Evolutionary conservation across 352 stramenopile species (phyloP), one percentile per base, ranked within the genome.

Genomic region (Phytophthora pluvialis): DNA sequence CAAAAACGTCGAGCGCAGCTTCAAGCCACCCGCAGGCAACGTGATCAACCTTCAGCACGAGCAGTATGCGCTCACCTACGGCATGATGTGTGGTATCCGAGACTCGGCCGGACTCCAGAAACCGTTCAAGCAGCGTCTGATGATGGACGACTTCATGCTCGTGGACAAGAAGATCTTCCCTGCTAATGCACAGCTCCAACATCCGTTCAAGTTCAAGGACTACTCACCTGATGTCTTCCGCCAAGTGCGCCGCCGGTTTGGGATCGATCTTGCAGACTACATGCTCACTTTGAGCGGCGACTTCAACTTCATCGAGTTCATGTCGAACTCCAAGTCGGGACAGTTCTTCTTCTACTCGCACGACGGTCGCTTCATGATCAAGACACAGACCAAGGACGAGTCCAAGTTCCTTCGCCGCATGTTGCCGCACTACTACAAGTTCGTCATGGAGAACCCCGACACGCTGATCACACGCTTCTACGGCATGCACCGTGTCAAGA

Each of bases 261-360:
- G 75, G 47, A 90, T 94, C 39, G 86, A 94, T 50, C 71, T 81
- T 52, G 81, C 81, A 12, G 89, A 96, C 36, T 97, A 97, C 80
- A 96, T 97, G 85, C 80, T 97, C 21, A 96, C 85, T n/a, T 76
- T 97, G n/a, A 93, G 86, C 50, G 91, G 91, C 5, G 91, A 97
- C 58, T 97, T 98, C 45, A 98, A 98, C 75, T 99, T 98, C 74
- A 97, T 99, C 64, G 95, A 99, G 83, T 99, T 99, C 78, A 97
- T 99, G 77, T 98, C 92, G 4, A 99, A 99, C 77, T 98, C 95
- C 49, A 99, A 99, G 79, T 98, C 90, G 72, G 97, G 97, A 4
- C 96, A 99, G 66, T 99, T 99, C 77, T 99, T 99, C 81, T 99
- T 99, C 74, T 99, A 99, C 67, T 99, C 96, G 8, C 93, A 98